Base-by-base conservation (phyloP, 2,329 filamentous ascomycete genomes). In the Podosphaera xanthii region DNA sequence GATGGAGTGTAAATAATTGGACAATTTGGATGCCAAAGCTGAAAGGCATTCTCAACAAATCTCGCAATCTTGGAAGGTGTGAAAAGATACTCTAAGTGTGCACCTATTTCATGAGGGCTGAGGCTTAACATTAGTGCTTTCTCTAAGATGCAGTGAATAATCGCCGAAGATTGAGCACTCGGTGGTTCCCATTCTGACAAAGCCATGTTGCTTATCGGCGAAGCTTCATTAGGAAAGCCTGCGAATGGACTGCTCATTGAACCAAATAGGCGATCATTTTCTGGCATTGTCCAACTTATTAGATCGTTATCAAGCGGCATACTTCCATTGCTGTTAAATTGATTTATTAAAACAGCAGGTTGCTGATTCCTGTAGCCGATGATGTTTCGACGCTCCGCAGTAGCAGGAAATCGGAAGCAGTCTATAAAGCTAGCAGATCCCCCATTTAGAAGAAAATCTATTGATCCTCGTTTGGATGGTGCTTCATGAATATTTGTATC, bases 361-460 rank as follows among this genome's bases (percentile, higher is more conserved):
- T 66, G 59, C 4, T 52, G 46, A 53, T 68, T 71, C 34, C 72
- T 67, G 56, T 69, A 71, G 55, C 70, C 68, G 12, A 72, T 65
- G 12, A 69, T 66, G 54, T 69, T 67, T 34, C 68, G 61, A 10
- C 70, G 68, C 59, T 74, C 72, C 52, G 68, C 67, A 4, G 68
- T 66, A 2, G 72, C 70, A 10, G 73, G 73, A 6, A 74, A 70
- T 30, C 69, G 70, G 58, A 73, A 75, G 14, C 68, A 68, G 60
- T 74, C 71, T 0, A 72, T 73, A 60, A 75, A 75, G 59, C 71
- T 73, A 56, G 74, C 72, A 4, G 70, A 72, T 42, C 73, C 73
- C 30, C 68, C 70, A 63, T 75, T 75, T 4, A 75, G 65, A 7
- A 75, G 69, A 38, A 74, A 74, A 59, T 71, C 71, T 64, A 75